Evolutionary conservation across 208 protist genomes (phyloP).

Genomic region (Tritrichomonas musculus): DNA sequence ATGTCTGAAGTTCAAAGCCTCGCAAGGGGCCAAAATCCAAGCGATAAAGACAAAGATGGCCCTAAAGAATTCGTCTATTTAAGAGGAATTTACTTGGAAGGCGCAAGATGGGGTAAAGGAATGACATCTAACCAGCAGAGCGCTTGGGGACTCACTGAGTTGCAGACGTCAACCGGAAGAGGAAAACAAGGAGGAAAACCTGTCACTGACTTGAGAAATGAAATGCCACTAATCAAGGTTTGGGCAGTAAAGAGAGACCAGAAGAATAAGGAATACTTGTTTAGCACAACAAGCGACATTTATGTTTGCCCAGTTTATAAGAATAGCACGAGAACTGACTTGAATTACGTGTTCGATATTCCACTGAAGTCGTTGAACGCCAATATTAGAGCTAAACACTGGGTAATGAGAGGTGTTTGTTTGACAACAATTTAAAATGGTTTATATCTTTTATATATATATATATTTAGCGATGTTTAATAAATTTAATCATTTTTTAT

Average conservation of each 20-base stretch:
- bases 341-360: constrained; percentile 89
- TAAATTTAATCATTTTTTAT: too few relatives aligned
- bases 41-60: constrained; percentile 60
- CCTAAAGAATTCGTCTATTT: constrained; percentile 82
- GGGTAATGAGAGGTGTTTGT: constrained; percentile 21
- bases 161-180: constrained; percentile 54
- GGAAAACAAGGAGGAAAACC: background rate
- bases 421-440: constrained; percentile 4
- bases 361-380: constrained; percentile 59
- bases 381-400: background rate
- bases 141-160: constrained; percentile 74
- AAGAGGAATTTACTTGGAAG: constrained; percentile 90
- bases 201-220: constrained; percentile 45
- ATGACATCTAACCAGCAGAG: constrained; percentile 51
- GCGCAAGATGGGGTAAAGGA: constrained; percentile 83
- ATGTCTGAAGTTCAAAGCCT: constrained; percentile 78
- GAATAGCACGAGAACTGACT: constrained; percentile 78
- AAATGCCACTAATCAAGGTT: constrained; percentile 85
- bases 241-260: constrained; percentile 67
- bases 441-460: too few relatives aligned
- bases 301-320: constrained; percentile 95
- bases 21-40: constrained; percentile 29
- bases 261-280: constrained; percentile 17
- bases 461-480: too few relatives aligned
- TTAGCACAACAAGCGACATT: background rate